These are phyloP conservation scores for Potentilla sterilis DNA, from an alignment of 306 rosid genomes.

Conservation along the genomic window DNA sequence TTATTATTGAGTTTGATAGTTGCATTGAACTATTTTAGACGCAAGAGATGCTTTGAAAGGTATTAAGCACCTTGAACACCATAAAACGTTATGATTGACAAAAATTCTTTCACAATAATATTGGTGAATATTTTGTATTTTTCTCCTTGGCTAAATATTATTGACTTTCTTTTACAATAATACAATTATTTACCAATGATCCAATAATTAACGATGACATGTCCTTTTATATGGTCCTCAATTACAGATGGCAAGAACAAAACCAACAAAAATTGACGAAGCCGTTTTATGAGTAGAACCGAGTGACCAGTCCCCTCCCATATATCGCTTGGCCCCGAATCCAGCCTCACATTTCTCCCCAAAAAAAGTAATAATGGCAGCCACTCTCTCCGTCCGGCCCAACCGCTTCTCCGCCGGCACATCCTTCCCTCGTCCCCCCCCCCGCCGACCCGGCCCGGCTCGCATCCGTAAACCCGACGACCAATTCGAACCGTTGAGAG, in stretches of 20 bases:
- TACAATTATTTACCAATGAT: no score
- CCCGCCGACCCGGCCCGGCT: slow-evolving; percentile 22
- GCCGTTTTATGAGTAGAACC: background rate
- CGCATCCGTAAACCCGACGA: slow-evolving; percentile 27
- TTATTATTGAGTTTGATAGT: no score
- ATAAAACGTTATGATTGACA: no score
- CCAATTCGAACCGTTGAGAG: slow-evolving; percentile 37
- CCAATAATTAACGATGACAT: no score
- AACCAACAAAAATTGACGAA: background rate
- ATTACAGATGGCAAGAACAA: background rate
- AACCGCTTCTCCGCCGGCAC: slow-evolving; percentile 66
- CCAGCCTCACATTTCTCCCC: slow-evolving; percentile 37
- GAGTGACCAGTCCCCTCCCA: background rate
- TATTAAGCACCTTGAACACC: no score
- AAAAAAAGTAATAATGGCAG: slow-evolving; percentile 38
- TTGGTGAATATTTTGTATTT: no score
- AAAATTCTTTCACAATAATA: no score
- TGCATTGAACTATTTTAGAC: no score
- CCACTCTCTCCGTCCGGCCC: slow-evolving; percentile 80
- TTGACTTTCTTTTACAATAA: no score
- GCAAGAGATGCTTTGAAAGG: no score
- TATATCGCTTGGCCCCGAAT: slow-evolving; percentile 16
- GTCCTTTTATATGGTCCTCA: no score
- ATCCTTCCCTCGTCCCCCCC: slow-evolving; percentile 39
- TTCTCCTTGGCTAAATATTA: no score